phyloP scores from a whole-genome alignment of 768 basidiomycete species.

The Lactarius hengduanensis region DNA sequence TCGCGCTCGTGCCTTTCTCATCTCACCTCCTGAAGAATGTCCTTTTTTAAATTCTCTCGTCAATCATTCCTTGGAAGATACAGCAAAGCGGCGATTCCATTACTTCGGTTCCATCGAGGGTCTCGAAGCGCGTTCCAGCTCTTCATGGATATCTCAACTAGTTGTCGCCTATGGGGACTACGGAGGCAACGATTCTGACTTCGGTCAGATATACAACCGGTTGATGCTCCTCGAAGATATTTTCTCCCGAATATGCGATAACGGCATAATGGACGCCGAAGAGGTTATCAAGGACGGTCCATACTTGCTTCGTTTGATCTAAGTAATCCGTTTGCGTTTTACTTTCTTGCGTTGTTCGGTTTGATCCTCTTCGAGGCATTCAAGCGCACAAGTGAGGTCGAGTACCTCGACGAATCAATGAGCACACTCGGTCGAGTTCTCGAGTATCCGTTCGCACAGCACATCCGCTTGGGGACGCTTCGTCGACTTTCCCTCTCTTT shows the following conservation, averaged over 20 bases:
- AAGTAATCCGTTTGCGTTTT: too few relatives aligned
- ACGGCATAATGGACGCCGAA: not conserved
- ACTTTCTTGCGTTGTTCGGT: not conserved
- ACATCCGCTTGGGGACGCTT: not conserved
- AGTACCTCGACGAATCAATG: constrained; percentile 1
- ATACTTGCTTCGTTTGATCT: not conserved
- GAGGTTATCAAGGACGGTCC: not conserved
- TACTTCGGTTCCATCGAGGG: not conserved
- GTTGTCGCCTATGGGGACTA: not conserved
- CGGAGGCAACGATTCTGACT: not conserved
- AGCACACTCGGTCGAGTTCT: not conserved
- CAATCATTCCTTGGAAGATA: not conserved
- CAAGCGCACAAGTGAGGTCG: not conserved
- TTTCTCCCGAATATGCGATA: not conserved
- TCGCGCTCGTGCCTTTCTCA: constrained; percentile 1
- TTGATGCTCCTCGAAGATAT: not conserved
- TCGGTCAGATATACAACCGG: not conserved
- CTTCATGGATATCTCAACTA: not conserved
- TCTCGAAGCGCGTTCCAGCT: not conserved
- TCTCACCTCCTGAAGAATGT: not conserved
- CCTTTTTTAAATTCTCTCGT: not conserved
- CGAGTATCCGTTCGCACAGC: not conserved
- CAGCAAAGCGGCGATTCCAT: not conserved
- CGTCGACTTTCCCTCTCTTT: not conserved
- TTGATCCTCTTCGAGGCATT: not conserved